Conservation (phyloP, 139 green algal species). For the Coccomyxa sp. region DNA sequence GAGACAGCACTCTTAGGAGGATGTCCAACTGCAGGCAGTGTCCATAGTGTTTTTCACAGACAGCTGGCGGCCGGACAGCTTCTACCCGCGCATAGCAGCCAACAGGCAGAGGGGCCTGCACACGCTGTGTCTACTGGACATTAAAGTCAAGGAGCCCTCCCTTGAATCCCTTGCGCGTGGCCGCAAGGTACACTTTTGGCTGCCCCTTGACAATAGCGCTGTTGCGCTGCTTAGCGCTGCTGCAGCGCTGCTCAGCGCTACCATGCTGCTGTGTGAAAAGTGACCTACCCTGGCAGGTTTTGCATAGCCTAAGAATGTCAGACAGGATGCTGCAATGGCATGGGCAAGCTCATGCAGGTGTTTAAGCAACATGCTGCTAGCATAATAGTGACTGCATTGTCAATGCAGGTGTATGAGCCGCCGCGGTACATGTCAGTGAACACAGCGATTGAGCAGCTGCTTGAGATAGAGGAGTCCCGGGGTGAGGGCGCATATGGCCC, state of each 20-base stretch:
- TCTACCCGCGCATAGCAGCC: constrained; percentile 71
- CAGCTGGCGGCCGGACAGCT: constrained; percentile 90
- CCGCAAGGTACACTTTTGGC: background rate
- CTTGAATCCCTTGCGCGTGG: constrained; percentile 81
- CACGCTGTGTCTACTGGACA: constrained; percentile 95
- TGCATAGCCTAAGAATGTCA: too few relatives aligned
- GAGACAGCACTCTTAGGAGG: too few relatives aligned
- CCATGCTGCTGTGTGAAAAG: too few relatives aligned
- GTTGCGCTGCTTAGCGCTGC: too few relatives aligned
- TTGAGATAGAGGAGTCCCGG: constrained; percentile 77
- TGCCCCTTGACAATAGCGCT: background rate
- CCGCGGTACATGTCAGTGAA: constrained; percentile 64
- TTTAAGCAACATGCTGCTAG: background rate
- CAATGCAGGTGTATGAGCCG: constrained; percentile 79
- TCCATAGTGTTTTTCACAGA: constrained; percentile 98
- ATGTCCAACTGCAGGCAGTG: constrained; percentile 47
- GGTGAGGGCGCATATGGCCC: constrained; percentile 57
- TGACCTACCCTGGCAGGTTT: too few relatives aligned
- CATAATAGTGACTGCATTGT: background rate
- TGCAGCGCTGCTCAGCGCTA: too few relatives aligned
- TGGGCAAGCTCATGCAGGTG: background rate
- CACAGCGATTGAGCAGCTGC: constrained; percentile 77
- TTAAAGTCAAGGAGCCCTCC: constrained; percentile 91
- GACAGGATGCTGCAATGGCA: too few relatives aligned
- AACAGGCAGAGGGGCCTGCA: constrained; percentile 78